Base-by-base conservation (phyloP, 1,284 basidiomycete genomes). In the Leccinum subrobustum region DNA sequence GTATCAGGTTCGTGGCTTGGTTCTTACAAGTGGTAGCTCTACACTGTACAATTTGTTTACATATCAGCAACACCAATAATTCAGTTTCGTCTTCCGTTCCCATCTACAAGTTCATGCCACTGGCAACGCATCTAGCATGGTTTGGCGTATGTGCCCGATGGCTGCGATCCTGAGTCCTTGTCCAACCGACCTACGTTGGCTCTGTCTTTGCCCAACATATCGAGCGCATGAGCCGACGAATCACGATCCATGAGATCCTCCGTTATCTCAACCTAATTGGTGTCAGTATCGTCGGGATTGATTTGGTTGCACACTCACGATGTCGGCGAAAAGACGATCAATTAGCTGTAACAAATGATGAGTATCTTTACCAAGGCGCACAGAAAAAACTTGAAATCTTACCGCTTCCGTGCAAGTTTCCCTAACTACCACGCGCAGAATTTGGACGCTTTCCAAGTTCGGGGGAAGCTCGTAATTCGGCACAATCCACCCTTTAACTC, bases 391-490 rank as follows among this genome's bases (percentile, higher is more conserved):
- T 3, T 27, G 6, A 33, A 52, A 48, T 29, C 62, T 61, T 60
- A 81, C 84, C 65, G 79, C 75, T 69, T 87, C 88, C 1, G 85
- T 82, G 73, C 89, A 78, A 64, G 81, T 89, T 76, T 95, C 93
- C 56, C 89, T 83, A 11, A 95, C 84, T 52, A 96, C 95, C 12
- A 95, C 92, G 58, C 94, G 88, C 54, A 96, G 81, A 65, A 96
- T 95, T 70, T 95, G 85, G 52, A 87, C 75, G 14, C 84, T 77
- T 63, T 93, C 79, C 59, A 90, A 73, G 61, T 80, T 76, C 5
- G 92, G 92, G 8, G 93, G 85, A 35, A 94, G 80, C 64, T 91
- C 89, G 70, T 95, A 95, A 75, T 91, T 95, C 2, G 93, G 93
- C 1, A 95, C 91, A 67, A 95, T 93, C 89, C 92, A 95, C 63